Percentiles rank a stretch among this genome's conserved stretches.
Conservation (phyloP, 1,284 basidiomycete species). For the Leccinum subfulvum region DNA sequence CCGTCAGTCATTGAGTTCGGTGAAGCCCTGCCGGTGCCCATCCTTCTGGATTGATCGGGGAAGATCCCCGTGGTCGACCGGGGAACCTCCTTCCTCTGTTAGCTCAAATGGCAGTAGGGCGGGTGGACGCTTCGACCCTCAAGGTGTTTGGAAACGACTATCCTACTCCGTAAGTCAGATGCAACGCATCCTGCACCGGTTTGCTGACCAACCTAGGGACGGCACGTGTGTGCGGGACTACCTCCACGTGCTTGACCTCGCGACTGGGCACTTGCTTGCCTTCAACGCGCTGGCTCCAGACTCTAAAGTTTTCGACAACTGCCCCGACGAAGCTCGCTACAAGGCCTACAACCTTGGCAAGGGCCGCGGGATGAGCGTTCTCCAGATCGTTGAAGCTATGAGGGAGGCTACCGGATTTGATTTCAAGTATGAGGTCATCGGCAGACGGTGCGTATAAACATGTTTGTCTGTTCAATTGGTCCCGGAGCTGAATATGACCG, state of each 20-base stretch:
- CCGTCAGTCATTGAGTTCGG: constrained; percentile 3
- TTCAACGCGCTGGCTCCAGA: constrained; percentile 79
- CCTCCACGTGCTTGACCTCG: constrained; percentile 95
- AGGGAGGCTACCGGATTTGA: constrained; percentile 85
- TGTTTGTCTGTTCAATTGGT: background rate
- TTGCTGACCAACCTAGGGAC: constrained; percentile 54
- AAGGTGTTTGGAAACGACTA: constrained; percentile 99
- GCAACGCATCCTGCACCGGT: background rate
- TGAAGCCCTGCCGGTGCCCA: constrained; percentile 92
- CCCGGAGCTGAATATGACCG: constrained; percentile 8
- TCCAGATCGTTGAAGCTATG: constrained; percentile 97
- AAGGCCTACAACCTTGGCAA: constrained; percentile 97
- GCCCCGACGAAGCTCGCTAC: constrained; percentile 59
- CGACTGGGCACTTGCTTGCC: constrained; percentile 90
- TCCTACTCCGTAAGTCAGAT: constrained; percentile 74
- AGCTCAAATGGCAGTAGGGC: constrained; percentile 93
- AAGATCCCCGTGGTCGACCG: constrained; percentile 93
- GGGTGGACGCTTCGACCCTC: constrained; percentile 77
- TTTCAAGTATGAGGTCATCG: constrained; percentile 89
- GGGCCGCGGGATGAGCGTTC: constrained; percentile 89
- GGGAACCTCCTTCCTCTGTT: constrained; percentile 94
- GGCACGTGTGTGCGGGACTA: constrained; percentile 98
- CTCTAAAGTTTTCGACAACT: constrained; percentile 55
- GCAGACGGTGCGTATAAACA: constrained; percentile 66
- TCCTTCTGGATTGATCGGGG: constrained; percentile 92